Evolutionary conservation across 208 protist species (phyloP).

Genomic region (Angomonas deanei): DNA sequence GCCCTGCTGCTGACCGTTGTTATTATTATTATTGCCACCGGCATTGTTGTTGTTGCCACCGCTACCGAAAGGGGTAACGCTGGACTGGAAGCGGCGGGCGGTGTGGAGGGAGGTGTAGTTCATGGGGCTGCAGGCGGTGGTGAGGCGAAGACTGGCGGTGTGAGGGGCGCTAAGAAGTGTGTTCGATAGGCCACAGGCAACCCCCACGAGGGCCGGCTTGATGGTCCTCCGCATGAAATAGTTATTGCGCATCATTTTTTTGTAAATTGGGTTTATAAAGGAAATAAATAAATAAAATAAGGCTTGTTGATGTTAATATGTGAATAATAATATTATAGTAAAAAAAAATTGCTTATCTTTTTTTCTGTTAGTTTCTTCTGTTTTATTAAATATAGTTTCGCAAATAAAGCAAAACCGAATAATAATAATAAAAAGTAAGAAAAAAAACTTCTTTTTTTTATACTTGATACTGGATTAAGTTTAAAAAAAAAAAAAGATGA

Average conservation of each 20-base stretch:
- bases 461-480: conserved; percentile 6
- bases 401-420: background rate
- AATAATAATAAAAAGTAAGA: conserved; percentile 1
- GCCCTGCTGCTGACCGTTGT: conserved; percentile 48
- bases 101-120: background rate
- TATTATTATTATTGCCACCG: conserved; percentile 18
- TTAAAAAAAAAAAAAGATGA: conserved; percentile 4
- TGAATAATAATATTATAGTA: too few relatives aligned
- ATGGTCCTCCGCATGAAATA: background rate
- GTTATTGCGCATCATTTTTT: conserved; percentile 26
- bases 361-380: background rate
- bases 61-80: conserved; percentile 54
- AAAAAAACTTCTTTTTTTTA: conserved; percentile 11
- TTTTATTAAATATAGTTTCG: background rate
- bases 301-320: background rate
- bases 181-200: background rate
- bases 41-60: conserved; percentile 18
- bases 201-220: background rate
- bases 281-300: background rate
- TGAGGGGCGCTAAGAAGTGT: too few relatives aligned
- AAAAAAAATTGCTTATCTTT: too few relatives aligned
- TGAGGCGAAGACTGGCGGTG: background rate
- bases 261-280: background rate
- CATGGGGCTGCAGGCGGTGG: background rate
- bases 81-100: conserved; percentile 16